These are phyloP conservation scores for Acacia confusa DNA, from an alignment of 306 rosid genomes.

Conservation along the genomic window DNA sequence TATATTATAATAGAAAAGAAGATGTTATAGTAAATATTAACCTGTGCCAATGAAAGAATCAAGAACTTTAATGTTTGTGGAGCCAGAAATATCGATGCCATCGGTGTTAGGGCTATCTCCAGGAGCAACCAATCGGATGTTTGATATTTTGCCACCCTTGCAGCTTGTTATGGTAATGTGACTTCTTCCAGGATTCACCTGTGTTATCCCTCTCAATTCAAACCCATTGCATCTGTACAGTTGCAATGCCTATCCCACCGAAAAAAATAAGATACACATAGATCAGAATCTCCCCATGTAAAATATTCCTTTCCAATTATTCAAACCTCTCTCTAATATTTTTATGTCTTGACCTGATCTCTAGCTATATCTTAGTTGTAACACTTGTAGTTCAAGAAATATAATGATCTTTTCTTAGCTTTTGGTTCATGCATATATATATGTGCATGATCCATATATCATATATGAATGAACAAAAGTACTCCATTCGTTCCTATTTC, in stretches of 20 bases:
- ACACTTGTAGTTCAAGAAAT: background rate
- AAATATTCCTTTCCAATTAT: background rate
- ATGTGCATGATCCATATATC: background rate
- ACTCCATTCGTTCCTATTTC: too few species aligned
- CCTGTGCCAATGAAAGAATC: constrained; percentile 52
- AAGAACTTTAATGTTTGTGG: constrained; percentile 37
- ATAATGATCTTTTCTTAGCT: background rate
- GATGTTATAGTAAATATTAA: background rate
- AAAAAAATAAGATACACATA: background rate
- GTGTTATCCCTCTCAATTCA: constrained; percentile 39
- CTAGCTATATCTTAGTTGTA: too few species aligned
- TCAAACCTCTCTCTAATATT: background rate
- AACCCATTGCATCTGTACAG: constrained; percentile 45
- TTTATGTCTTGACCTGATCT: background rate
- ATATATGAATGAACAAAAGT: background rate
- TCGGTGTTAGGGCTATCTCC: constrained; percentile 56
- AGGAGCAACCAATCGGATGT: constrained; percentile 43
- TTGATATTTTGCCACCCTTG: constrained; percentile 32
- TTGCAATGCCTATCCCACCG: constrained; percentile 35
- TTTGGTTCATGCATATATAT: background rate
- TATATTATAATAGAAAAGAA: background rate
- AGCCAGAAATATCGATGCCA: constrained; percentile 54
- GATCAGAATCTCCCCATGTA: background rate
- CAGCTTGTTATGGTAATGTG: constrained; percentile 50
- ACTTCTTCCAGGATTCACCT: constrained; percentile 49